Conservation (phyloP, 306 rosid species). For the Quercus parvula region DNA sequence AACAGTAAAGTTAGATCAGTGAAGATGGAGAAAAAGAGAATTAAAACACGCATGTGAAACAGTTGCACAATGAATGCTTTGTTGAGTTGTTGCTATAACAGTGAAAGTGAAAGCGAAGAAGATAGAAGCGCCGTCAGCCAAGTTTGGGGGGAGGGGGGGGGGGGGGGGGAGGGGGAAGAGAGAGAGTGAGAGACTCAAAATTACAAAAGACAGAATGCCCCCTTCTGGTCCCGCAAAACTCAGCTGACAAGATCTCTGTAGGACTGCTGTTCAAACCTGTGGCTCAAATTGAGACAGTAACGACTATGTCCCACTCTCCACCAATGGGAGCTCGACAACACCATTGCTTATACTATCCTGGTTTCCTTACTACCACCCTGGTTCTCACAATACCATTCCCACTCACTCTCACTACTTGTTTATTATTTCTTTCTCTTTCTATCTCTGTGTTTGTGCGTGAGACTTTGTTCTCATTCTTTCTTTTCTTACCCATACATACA, state of each 20-base stretch:
- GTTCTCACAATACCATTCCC: neutral
- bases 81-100: neutral
- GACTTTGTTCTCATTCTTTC: neutral
- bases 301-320: neutral
- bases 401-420: neutral
- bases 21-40: neutral
- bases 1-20: neutral
- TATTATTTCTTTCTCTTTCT: too few species aligned
- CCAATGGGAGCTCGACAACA: conserved; percentile 39
- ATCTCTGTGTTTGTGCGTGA: neutral
- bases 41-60: too few species aligned
- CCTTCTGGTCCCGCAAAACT: conserved; percentile 1
- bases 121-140: too few species aligned
- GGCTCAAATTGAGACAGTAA: conserved; percentile 22
- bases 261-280: conserved; percentile 21
- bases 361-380: neutral
- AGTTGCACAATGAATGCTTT: neutral
- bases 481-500: neutral
- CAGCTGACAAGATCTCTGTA: conserved; percentile 21
- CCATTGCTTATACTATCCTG: conserved; percentile 7
- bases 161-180: neutral
- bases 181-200: neutral
- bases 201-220: neutral
- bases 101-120: neutral
- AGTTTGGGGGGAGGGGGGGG: too few species aligned